Evolutionary conservation across 2,329 filamentous ascomycete species (phyloP).

Genomic region (Colletotrichum eremochloae): DNA sequence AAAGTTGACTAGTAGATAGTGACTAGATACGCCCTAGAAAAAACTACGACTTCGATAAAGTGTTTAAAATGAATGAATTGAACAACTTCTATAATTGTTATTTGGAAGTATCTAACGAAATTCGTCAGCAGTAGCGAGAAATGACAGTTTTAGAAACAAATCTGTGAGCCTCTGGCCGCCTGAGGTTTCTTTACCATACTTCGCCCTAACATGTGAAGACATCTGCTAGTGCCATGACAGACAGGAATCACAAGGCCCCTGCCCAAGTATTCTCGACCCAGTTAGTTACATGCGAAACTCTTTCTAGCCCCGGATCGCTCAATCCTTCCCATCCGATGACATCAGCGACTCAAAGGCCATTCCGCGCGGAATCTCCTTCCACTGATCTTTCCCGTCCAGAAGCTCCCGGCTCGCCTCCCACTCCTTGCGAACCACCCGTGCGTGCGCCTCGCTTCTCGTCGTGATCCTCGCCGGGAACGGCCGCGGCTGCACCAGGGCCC

Average conservation of each 20-base stretch:
- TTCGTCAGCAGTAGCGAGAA: neutral
- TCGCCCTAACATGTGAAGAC: too few species aligned
- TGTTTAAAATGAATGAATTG: neutral
- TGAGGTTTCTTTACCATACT: too few species aligned
- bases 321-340: neutral
- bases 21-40: neutral
- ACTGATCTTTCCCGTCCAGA: conserved; percentile 23
- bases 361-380: conserved; percentile 22
- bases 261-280: too few species aligned
- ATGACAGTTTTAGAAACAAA: neutral
- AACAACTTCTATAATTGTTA: neutral
- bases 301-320: neutral
- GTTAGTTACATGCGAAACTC: neutral
- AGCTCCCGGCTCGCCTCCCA: conserved; percentile 21
- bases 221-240: neutral
- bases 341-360: conserved; percentile 19
- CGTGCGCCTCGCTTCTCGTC: conserved; percentile 28
- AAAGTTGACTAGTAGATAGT: neutral
- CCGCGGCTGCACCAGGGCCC: conserved; percentile 20
- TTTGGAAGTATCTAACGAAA: neutral
- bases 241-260: neutral
- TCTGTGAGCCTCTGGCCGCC: neutral
- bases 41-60: neutral
- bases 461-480: conserved; percentile 35
- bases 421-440: conserved; percentile 13